Evolutionary conservation across 768 basidiomycete genomes (phyloP).

Genomic region (Termitomyces sp.): DNA sequence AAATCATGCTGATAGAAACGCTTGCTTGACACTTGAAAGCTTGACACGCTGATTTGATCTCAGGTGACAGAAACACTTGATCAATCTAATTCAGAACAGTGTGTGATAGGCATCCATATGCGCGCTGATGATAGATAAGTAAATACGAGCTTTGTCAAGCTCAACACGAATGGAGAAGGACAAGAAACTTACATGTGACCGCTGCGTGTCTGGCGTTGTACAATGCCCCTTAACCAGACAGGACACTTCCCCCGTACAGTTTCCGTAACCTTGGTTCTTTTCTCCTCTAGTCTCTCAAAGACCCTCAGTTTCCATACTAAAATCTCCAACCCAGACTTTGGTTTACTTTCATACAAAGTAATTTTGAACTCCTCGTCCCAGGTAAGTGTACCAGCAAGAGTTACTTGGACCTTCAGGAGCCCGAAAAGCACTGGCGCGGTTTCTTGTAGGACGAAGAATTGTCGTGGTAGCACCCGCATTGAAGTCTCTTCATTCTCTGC

Average conservation of each 20-base stretch:
- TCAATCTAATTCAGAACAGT: conserved; percentile 14
- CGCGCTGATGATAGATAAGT: conserved; percentile 14
- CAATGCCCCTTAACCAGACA: conserved; percentile 21
- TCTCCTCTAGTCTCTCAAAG: conserved; percentile 24
- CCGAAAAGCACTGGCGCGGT: conserved; percentile 30
- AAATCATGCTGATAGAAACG: neutral
- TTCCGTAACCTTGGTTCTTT: conserved; percentile 29
- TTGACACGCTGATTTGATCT: neutral
- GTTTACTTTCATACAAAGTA: conserved; percentile 29
- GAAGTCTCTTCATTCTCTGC: conserved; percentile 1
- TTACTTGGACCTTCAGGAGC: conserved; percentile 23
- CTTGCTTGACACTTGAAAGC: too few species aligned
- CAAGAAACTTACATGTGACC: conserved; percentile 25
- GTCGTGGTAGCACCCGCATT: conserved; percentile 20
- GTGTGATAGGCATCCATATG: conserved; percentile 29
- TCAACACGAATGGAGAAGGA: neutral
- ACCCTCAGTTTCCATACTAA: conserved; percentile 29
- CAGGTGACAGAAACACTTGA: too few species aligned
- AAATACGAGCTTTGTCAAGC: neutral
- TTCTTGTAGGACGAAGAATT: conserved; percentile 29
- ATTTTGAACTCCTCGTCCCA: conserved; percentile 27
- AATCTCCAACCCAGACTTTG: conserved; percentile 17
- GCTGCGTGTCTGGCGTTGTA: conserved; percentile 23
- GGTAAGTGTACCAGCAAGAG: conserved; percentile 28
- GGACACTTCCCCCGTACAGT: conserved; percentile 30